Percentiles rank a stretch among this genome's conserved stretches.
These are phyloP conservation scores for Hordeum vulgare DNA, from an alignment of 176 grass and related monocot species.

Conservation along the genomic window MorexV3_pseudomolecules_assembly NC_058520.1:533611950-533612449, in stretches of 20 bases:
- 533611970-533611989: not conserved
- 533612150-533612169: not conserved
- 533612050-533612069: not conserved
- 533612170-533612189: not conserved
- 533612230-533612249: not conserved
- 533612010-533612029: not conserved
- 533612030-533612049: not conserved
- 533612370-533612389: not conserved
- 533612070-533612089: not conserved
- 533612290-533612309: conserved; percentile 14
- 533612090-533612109: not conserved
- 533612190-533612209: not conserved
- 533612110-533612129: not conserved
- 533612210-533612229: not conserved
- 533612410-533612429: not conserved
- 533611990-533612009: not conserved
- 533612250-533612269: not conserved
- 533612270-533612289: not conserved
- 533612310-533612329: not conserved
- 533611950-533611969: conserved; percentile 13
- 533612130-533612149: not conserved
- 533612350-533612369: not conserved
- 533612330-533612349: not conserved
- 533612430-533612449: not conserved
- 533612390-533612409: conserved; percentile 4